Conservation (phyloP, 2,329 filamentous ascomycete genomes). For the Fusarium tjaetaba region DNA sequence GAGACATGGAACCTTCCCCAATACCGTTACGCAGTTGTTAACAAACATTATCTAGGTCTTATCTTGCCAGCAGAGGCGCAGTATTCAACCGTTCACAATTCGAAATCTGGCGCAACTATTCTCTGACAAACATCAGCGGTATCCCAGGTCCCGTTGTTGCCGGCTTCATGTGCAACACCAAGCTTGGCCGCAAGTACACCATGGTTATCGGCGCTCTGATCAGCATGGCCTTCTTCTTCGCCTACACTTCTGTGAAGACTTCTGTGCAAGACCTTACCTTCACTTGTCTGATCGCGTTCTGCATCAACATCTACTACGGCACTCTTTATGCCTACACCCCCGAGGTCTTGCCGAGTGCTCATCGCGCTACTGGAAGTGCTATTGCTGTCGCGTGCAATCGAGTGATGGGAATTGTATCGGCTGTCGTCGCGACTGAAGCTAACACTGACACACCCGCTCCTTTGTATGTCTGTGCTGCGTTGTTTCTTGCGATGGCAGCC, state of each 20-base stretch:
- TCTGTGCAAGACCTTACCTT: constrained; percentile 17
- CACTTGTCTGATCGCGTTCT: constrained; percentile 59
- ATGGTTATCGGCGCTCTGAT: constrained; percentile 14
- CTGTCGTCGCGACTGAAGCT: constrained; percentile 71
- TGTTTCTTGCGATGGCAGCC: constrained; percentile 69
- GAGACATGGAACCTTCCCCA: too few species aligned
- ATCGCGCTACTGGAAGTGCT: constrained; percentile 79
- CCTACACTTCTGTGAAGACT: constrained; percentile 13
- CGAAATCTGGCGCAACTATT: constrained; percentile 18
- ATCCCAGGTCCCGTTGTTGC: constrained; percentile 77
- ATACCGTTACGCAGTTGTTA: too few species aligned
- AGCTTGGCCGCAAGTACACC: constrained; percentile 21
- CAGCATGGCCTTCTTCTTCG: constrained; percentile 20
- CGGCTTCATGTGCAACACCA: constrained; percentile 65
- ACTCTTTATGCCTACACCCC: constrained; percentile 73
- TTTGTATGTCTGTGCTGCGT: constrained; percentile 73
- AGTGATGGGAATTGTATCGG: constrained; percentile 78
- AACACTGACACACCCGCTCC: constrained; percentile 70
- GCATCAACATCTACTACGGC: constrained; percentile 77
- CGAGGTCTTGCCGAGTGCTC: constrained; percentile 72
- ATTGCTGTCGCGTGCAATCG: constrained; percentile 76
- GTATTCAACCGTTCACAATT: background rate
- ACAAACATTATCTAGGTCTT: constrained; percentile 56
- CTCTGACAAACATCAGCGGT: constrained; percentile 72
- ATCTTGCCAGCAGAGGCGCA: constrained; percentile 55